A percentile compares a stretch with the other conserved stretches of the same genome.
Conservation (phyloP, 192 early-diverging fungal species). For the Rhizoclosmatium globosum region DNA sequence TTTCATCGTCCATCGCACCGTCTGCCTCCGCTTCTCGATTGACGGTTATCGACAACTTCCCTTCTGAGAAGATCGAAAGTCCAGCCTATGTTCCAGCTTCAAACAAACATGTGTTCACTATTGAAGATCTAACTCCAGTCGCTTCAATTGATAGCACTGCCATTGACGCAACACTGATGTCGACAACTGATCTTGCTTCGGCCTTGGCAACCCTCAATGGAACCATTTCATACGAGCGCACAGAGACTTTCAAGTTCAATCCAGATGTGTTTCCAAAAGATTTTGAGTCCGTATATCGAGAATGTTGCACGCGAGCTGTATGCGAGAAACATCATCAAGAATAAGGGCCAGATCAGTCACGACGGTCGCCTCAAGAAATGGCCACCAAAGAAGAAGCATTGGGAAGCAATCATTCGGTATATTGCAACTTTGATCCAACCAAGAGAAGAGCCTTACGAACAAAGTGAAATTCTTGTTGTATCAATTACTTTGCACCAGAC, state of each 20-base stretch:
- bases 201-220: background rate
- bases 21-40: too few relatives aligned
- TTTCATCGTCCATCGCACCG: too few relatives aligned
- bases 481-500: background rate
- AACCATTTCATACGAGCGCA: background rate
- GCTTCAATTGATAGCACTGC: too few relatives aligned
- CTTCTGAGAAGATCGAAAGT: too few relatives aligned
- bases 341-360: background rate
- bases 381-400: constrained; percentile 17
- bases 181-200: background rate
- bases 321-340: background rate
- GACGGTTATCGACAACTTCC: too few relatives aligned
- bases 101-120: too few relatives aligned
- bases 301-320: background rate
- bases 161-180: background rate
- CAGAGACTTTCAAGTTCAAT: background rate
- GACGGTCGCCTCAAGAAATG: background rate
- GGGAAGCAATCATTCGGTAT: constrained; percentile 17
- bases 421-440: constrained; percentile 1
- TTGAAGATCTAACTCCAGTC: too few relatives aligned
- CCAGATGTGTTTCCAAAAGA: background rate
- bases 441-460: background rate
- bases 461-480: background rate
- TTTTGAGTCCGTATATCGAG: constrained; percentile 5
- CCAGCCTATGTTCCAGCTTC: too few relatives aligned